These are phyloP conservation scores for Cercophora sp. DNA, from an alignment of 495 filamentous ascomycete genomes.

Conservation along the genomic window DNA sequence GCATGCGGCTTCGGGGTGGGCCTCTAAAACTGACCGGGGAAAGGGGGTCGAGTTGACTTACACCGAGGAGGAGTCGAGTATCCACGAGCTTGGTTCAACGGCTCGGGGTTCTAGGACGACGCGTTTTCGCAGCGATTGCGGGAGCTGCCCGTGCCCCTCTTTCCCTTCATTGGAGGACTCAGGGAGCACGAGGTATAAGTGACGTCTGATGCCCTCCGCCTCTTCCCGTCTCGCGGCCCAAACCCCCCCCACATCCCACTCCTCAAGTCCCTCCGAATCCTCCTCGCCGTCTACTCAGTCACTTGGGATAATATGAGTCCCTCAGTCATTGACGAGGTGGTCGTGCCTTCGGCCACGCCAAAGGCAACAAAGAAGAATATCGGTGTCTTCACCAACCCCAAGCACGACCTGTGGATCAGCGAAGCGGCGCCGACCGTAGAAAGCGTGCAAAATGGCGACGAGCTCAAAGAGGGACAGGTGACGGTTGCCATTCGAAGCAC, in stretches of 20 bases:
- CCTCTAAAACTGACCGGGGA: too few relatives aligned
- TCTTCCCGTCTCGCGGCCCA: not conserved
- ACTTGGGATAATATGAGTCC: too few relatives aligned
- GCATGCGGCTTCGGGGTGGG: too few relatives aligned
- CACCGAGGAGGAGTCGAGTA: not conserved
- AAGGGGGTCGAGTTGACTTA: not conserved
- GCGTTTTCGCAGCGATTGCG: not conserved
- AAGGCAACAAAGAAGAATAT: constrained; percentile 72
- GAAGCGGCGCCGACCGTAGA: constrained; percentile 72
- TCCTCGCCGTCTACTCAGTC: too few relatives aligned
- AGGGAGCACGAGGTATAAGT: constrained; percentile 1
- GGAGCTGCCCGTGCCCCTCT: constrained; percentile 1
- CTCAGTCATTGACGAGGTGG: not conserved
- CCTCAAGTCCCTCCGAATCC: not conserved
- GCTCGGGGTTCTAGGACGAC: not conserved
- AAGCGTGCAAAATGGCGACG: constrained; percentile 64
- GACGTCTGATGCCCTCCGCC: not conserved
- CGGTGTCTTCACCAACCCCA: constrained; percentile 90
- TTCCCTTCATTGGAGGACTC: not conserved
- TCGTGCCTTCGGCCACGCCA: constrained; percentile 5
- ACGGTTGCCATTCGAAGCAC: constrained; percentile 82
- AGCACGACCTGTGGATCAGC: constrained; percentile 85
- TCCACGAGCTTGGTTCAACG: not conserved
- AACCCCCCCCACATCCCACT: not conserved
- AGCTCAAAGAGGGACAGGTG: constrained; percentile 75